Base-by-base conservation (phyloP, 148 eudicot genomes). In the Amaranthus cruentus region DNA sequence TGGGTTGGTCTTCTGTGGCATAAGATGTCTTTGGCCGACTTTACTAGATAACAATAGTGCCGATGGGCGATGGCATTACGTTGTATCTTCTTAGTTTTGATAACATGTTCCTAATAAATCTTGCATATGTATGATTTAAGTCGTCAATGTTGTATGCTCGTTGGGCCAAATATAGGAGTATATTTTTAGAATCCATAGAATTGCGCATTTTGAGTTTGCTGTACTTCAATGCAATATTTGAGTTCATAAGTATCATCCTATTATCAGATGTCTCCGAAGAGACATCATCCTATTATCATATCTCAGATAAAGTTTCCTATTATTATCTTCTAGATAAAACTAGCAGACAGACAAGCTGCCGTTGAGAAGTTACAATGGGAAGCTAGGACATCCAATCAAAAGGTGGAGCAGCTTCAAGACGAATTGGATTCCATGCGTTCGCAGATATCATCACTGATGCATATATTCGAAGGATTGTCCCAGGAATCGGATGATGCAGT, bases 291-390 rank as follows among this genome's bases (percentile, higher is more conserved):
- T 18, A 18, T 18, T n/a, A 67, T 28, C 38, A 28, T 28, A 0
- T 28, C 38, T 28, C 38, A 28, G 38, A 28, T 28, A 28, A 28
- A 28, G 38, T 28, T 28, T 28, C 38, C 38, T 2, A 28, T 28
- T 28, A 11, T 47, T 51, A 28, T 12, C 77, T 71, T 21, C 63
- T 79, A 95, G 98, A 83, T 90, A 71, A 90, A 85, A 81, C 84
- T 91, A 70, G 97, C 98, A 72, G 96, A 95, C 85, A 88, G 83
- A 71, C 98, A 91, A 85, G 98, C 97, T 75, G 89, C 88, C 47
- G 78, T 91, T 59, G 98, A 91, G 68, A 91, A 88, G 76, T 78
- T 88, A 77, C 91, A 90, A 76, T 88, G 97, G 97, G 96, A 95
- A 81, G 91, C 97, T 76, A 85, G 73, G 88, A 88, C 89, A 67